A percentile compares a stretch with the other conserved stretches of the same genome.
Evolutionary conservation across 2,329 filamentous ascomycete species (phyloP).

Genomic region (Fusarium chuoi): DNA sequence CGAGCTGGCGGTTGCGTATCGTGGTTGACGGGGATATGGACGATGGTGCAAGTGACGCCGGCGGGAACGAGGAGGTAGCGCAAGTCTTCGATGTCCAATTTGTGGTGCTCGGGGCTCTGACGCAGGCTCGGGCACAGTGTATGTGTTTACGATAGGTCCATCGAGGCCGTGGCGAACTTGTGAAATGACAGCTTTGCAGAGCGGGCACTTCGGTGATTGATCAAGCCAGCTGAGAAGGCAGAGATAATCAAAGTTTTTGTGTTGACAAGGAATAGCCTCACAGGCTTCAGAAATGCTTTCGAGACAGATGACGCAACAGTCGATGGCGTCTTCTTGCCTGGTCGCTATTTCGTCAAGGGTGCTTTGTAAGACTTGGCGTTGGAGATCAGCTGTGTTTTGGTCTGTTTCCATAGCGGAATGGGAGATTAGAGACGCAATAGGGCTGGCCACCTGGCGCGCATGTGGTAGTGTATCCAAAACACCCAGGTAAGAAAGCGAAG

Average conservation of each 20-base stretch:
- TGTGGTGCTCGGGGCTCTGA: background rate
- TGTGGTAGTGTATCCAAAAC: background rate
- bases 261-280: constrained; percentile 78
- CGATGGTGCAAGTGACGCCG: constrained; percentile 12
- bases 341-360: constrained; percentile 56
- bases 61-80: background rate
- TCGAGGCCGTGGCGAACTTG: constrained; percentile 74
- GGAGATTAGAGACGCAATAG: no score
- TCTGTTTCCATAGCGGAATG: constrained; percentile 39
- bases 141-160: constrained; percentile 55
- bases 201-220: constrained; percentile 76
- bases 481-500: background rate
- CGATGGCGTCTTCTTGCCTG: constrained; percentile 36
- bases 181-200: constrained; percentile 72
- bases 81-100: constrained; percentile 5
- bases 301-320: constrained; percentile 87
- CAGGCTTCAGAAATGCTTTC: constrained; percentile 78
- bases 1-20: constrained; percentile 2
- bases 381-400: constrained; percentile 46
- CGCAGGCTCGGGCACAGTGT: constrained; percentile 63
- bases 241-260: constrained; percentile 84
- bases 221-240: constrained; percentile 87
- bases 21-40: constrained; percentile 8
- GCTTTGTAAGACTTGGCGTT: constrained; percentile 55
- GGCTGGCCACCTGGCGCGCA: background rate